These are phyloP conservation scores for Cochlearia excelsa DNA, from an alignment of 345 rosid species.

Conservation along the genomic window DNA sequence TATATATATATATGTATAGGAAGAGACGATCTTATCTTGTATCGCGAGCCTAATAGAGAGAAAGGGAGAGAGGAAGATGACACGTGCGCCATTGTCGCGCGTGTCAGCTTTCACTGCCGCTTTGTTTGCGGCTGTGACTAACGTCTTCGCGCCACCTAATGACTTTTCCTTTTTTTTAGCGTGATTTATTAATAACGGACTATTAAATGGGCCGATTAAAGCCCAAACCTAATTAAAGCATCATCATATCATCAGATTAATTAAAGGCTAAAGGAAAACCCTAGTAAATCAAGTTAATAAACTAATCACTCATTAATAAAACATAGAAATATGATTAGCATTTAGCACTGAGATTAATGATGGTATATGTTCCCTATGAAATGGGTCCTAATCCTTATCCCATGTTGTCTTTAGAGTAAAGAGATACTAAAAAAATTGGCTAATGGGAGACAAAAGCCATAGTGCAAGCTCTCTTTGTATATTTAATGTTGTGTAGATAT, in stretches of 20 bases:
- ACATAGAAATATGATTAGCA: slow-evolving; percentile 10
- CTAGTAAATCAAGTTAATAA: neutral
- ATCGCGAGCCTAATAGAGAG: slow-evolving; percentile 13
- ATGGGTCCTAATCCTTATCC: slow-evolving; percentile 19
- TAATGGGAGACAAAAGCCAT: slow-evolving; percentile 37
- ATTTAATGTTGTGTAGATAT: slow-evolving; percentile 2
- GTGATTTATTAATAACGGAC: too few relatives aligned
- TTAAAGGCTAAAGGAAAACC: neutral
- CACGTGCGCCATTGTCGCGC: slow-evolving; percentile 28
- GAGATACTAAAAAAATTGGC: slow-evolving; percentile 22
- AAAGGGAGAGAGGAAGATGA: slow-evolving; percentile 16
- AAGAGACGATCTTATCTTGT: neutral
- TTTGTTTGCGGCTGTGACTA: slow-evolving; percentile 26
- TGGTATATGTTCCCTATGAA: slow-evolving; percentile 25
- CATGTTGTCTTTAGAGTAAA: slow-evolving; percentile 1
- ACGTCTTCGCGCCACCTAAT: slow-evolving; percentile 36
- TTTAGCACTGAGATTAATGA: slow-evolving; percentile 31
- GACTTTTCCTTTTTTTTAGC: neutral
- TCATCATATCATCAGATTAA: neutral
- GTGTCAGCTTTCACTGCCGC: slow-evolving; percentile 35
- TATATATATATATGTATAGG: neutral
- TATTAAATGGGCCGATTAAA: slow-evolving; percentile 3
- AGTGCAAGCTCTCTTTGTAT: slow-evolving; percentile 27
- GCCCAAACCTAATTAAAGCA: neutral
- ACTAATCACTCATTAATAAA: neutral